Percentiles rank a stretch among this genome's conserved stretches.
These are phyloP conservation scores for Lunasporangiospora selenospora DNA, from an alignment of 192 early-diverging fungal species.

Conservation along the genomic window DNA sequence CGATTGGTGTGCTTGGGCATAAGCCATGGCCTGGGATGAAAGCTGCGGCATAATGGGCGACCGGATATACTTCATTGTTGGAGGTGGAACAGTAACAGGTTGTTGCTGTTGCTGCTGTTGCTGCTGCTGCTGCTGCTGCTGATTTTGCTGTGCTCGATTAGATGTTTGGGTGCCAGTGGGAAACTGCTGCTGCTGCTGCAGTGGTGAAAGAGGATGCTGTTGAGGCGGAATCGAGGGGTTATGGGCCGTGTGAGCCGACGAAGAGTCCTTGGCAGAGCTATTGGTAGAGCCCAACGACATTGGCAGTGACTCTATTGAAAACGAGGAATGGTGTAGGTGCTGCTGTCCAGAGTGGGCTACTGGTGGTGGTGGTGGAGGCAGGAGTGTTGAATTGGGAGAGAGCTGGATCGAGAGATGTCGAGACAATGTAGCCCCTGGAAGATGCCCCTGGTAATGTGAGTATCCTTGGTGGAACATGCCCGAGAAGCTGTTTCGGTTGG, in stretches of 20 bases:
- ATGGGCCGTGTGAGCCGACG: too few relatives aligned
- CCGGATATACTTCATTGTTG: constrained; percentile 34
- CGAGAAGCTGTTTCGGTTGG: constrained; percentile 13
- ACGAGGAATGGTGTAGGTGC: constrained; percentile 2
- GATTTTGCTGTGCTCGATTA: too few relatives aligned
- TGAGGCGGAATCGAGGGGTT: constrained; percentile 2
- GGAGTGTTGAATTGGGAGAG: constrained; percentile 17
- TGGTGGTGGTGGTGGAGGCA: constrained; percentile 36
- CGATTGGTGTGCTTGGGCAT: constrained; percentile 15
- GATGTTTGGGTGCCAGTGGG: too few relatives aligned
- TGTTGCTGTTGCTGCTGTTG: constrained; percentile 10
- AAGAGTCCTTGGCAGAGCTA: too few relatives aligned
- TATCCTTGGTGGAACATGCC: constrained; percentile 45
- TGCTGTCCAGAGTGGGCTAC: constrained; percentile 15
- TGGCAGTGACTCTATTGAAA: constrained; percentile 9
- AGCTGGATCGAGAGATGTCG: constrained; percentile 46
- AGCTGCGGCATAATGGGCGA: constrained; percentile 44
- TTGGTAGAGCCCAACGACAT: background rate
- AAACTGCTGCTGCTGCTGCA: constrained; percentile 7
- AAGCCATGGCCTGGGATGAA: constrained; percentile 43
- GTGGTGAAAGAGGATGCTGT: constrained; percentile 7
- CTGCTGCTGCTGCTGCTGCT: constrained; percentile 9
- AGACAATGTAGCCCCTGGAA: constrained; percentile 32
- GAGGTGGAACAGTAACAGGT: constrained; percentile 20
- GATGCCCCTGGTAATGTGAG: constrained; percentile 31